phyloP scores from a whole-genome alignment of 257 asterid genomes.

The Cinchona pubescens region DNA sequence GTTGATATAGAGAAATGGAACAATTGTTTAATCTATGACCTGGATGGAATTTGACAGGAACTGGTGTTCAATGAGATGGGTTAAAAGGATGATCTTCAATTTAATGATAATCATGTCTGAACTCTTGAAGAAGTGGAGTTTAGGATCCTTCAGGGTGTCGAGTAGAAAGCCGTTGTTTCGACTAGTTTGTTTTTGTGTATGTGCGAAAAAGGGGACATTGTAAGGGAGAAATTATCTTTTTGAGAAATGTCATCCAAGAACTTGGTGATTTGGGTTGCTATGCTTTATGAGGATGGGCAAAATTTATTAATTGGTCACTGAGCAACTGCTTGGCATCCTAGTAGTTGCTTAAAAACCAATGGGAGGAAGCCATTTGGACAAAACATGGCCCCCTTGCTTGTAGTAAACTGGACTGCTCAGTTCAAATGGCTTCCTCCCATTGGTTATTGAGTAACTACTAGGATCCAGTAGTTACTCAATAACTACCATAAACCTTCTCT shows the following conservation, averaged over 20 bases:
- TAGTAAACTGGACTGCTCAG: no score
- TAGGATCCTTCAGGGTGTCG: constrained; percentile 12
- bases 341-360: no score
- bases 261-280: not conserved
- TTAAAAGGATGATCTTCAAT: not conserved
- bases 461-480: no score
- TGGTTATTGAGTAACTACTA: no score
- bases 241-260: constrained; percentile 5
- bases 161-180: constrained; percentile 21
- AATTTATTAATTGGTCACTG: no score
- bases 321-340: no score
- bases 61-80: not conserved
- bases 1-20: not conserved
- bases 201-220: constrained; percentile 11
- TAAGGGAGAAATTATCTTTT: constrained; percentile 15
- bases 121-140: not conserved
- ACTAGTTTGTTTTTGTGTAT: constrained; percentile 20
- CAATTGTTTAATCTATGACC: not conserved
- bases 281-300: not conserved
- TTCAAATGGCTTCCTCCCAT: no score
- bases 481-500: no score
- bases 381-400: no score
- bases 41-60: not conserved
- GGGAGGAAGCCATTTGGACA: no score
- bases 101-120: not conserved